Conservation (phyloP, 2,329 filamentous ascomycete species). For the Diplocarpon mali region DNA sequence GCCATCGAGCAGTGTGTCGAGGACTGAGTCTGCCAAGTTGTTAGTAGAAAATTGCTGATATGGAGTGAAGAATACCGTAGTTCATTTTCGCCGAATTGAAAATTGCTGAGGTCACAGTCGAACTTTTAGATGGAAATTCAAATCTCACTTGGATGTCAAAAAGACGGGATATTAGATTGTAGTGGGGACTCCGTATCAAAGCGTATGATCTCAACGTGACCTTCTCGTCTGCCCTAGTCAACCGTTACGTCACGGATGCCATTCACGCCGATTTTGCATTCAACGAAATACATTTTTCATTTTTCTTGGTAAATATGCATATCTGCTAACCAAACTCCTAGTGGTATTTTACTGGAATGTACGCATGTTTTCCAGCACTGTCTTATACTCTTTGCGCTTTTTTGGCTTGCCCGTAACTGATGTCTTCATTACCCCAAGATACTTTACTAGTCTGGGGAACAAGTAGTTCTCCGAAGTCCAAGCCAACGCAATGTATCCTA, state of each 20-base stretch:
- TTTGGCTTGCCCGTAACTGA: conserved; percentile 52
- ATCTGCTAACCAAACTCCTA: neutral
- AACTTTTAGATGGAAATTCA: neutral
- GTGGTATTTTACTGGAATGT: conserved; percentile 12
- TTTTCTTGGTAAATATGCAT: no score
- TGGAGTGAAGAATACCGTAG: conserved; percentile 14
- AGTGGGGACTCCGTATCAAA: conserved; percentile 2
- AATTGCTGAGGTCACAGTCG: neutral
- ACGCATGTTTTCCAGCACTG: conserved; percentile 59
- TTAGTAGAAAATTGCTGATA: neutral
- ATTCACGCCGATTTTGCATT: no score
- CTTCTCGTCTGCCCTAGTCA: conserved; percentile 7
- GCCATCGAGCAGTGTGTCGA: conserved; percentile 34
- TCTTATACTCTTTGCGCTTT: conserved; percentile 79
- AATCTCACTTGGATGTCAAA: neutral
- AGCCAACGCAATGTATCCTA: conserved; percentile 55
- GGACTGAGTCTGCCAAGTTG: neutral
- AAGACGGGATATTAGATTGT: neutral
- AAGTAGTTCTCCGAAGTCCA: conserved; percentile 63
- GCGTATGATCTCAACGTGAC: conserved; percentile 15
- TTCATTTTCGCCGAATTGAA: conserved; percentile 17
- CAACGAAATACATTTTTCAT: no score
- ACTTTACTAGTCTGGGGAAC: conserved; percentile 57
- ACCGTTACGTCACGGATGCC: conserved; percentile 6
- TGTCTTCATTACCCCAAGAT: conserved; percentile 51